These are phyloP conservation scores for Neonothopanus nambi DNA, from an alignment of 1,284 basidiomycete genomes.

Conservation along the genomic window DNA sequence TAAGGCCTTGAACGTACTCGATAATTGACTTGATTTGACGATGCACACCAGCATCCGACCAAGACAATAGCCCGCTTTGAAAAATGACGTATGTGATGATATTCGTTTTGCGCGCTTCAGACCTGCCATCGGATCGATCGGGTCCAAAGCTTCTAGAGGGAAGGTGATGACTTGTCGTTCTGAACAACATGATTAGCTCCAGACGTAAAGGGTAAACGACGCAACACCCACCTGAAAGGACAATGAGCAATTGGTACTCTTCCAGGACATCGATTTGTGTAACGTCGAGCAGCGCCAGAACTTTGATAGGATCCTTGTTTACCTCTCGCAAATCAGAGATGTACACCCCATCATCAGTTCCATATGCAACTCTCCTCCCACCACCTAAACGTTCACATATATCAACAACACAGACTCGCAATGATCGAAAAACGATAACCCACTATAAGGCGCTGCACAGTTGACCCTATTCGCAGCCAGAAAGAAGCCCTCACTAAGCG, in stretches of 20 bases:
- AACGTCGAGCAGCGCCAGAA: slow-evolving; percentile 88
- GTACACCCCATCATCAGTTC: slow-evolving; percentile 96
- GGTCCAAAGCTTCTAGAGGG: slow-evolving; percentile 91
- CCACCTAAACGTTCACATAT: slow-evolving; percentile 52
- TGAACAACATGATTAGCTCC: slow-evolving; percentile 29
- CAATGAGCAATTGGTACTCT: slow-evolving; percentile 94
- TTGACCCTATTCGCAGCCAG: slow-evolving; percentile 82
- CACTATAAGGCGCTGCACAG: slow-evolving; percentile 93
- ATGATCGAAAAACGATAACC: slow-evolving; percentile 35
- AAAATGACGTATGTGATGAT: slow-evolving; percentile 96
- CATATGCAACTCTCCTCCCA: slow-evolving; percentile 90
- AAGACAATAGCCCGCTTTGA: slow-evolving; percentile 94
- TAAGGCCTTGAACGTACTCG: slow-evolving; percentile 96
- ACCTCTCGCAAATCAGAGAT: slow-evolving; percentile 83
- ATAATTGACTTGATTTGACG: slow-evolving; percentile 93
- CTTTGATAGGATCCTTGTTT: slow-evolving; percentile 85
- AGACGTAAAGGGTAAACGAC: background rate
- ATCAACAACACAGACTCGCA: background rate
- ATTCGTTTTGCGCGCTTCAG: slow-evolving; percentile 94
- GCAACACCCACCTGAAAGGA: slow-evolving; percentile 78
- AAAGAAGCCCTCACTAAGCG: slow-evolving; percentile 89
- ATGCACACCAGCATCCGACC: slow-evolving; percentile 96
- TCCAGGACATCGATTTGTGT: slow-evolving; percentile 96
- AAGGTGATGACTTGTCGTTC: slow-evolving; percentile 97
- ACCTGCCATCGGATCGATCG: slow-evolving; percentile 87